phyloP scores from a whole-genome alignment of 352 stramenopile species.

The Hyaloperonospora arabidopsidis region DNA sequence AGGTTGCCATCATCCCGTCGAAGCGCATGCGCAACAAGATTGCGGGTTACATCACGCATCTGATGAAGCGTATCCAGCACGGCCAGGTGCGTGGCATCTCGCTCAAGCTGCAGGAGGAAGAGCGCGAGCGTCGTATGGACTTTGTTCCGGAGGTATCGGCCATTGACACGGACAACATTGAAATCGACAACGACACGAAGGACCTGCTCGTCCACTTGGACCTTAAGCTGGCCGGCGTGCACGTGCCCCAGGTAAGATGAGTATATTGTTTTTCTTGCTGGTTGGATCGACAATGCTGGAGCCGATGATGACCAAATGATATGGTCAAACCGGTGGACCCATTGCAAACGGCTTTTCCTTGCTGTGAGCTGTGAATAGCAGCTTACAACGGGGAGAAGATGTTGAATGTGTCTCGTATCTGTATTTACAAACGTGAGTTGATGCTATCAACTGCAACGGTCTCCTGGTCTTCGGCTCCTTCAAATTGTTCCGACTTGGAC shows the following conservation, averaged over 20 bases:
- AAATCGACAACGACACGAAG: conserved; percentile 98
- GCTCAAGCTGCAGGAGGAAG: conserved; percentile 99
- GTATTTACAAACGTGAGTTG: not conserved
- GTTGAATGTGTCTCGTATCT: not conserved
- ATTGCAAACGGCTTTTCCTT: conserved; percentile 18
- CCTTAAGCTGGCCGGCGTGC: conserved; percentile 87
- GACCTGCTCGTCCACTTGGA: conserved; percentile 95
- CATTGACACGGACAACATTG: conserved; percentile 90
- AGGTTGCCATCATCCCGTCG: conserved; percentile 98
- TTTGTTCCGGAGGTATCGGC: conserved; percentile 98
- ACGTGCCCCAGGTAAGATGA: conserved; percentile 78
- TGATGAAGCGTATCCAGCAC: conserved; percentile 99
- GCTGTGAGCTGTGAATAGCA: not conserved
- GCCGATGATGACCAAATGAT: conserved; percentile 44
- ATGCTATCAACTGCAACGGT: conserved; percentile 9
- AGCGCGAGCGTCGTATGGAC: conserved; percentile 98
- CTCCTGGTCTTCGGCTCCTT: conserved; percentile 43
- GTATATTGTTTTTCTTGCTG: conserved; percentile 1
- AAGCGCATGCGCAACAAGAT: conserved; percentile 99
- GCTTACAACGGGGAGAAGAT: not conserved
- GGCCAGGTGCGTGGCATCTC: conserved; percentile 99
- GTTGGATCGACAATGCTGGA: conserved; percentile 63
- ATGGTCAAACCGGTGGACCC: conserved; percentile 57
- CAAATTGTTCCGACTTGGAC: conserved; percentile 18
- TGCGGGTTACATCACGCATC: conserved; percentile 98